phyloP scores from a whole-genome alignment of 1,139 yeast genomes.

The Hansenula sp. region DNA sequence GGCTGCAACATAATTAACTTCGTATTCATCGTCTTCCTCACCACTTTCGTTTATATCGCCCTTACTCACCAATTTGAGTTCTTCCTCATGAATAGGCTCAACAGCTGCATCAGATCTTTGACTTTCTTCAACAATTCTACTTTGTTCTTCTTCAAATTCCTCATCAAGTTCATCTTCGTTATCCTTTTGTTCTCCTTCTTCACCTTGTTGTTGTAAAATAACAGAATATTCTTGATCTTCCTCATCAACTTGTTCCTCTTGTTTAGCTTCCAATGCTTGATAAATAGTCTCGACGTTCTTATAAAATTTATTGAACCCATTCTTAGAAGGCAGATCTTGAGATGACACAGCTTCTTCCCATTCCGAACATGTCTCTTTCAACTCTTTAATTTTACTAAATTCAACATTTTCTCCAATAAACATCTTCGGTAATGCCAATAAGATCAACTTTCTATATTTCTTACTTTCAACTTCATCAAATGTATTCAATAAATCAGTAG shows the following conservation, averaged over 20 bases:
- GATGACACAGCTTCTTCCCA: constrained; percentile 17
- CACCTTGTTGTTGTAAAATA: constrained; percentile 22
- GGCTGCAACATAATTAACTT: constrained; percentile 13
- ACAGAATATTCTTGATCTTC: constrained; percentile 27
- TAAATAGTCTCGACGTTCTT: constrained; percentile 28
- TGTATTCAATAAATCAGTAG: constrained; percentile 49
- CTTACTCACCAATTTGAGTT: background rate
- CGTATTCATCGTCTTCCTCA: constrained; percentile 16
- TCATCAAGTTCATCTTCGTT: constrained; percentile 16
- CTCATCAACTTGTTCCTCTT: constrained; percentile 18
- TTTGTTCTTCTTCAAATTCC: constrained; percentile 16
- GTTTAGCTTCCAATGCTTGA: constrained; percentile 27
- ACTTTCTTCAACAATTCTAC: constrained; percentile 9
- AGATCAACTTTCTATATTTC: constrained; percentile 52
- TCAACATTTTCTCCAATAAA: constrained; percentile 24
- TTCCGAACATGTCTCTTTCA: constrained; percentile 25
- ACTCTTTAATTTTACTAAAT: constrained; percentile 21
- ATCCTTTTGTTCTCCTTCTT: constrained; percentile 11
- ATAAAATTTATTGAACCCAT: constrained; percentile 44
- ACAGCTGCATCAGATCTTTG: background rate
- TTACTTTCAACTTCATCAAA: constrained; percentile 46
- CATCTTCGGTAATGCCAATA: constrained; percentile 51
- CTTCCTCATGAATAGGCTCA: background rate
- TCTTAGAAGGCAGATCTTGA: constrained; percentile 40
- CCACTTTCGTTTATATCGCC: constrained; percentile 8